Conservation (phyloP, 192 early-diverging fungal genomes). For the Irineochytrium annulatum region DNA sequence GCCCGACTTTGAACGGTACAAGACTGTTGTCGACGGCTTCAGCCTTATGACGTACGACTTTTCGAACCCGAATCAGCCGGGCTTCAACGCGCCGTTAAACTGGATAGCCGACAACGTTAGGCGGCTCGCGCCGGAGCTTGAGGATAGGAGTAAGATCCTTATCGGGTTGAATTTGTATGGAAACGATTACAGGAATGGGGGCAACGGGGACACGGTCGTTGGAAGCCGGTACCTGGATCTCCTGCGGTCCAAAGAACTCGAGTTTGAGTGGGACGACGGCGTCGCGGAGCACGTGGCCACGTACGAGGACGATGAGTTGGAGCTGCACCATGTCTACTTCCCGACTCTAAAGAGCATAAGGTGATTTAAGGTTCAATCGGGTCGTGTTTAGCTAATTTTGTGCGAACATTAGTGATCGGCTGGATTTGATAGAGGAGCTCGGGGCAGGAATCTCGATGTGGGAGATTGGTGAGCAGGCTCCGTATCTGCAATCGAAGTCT, state of each 20-base stretch:
- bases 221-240: constrained; percentile 1
- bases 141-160: constrained; percentile 16
- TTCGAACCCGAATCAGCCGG: constrained; percentile 4
- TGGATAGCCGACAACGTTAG: constrained; percentile 21
- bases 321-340: constrained; percentile 19
- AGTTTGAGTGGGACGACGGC: constrained; percentile 2
- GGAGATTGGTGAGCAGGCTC: too few relatives aligned
- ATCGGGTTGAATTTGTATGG: constrained; percentile 30
- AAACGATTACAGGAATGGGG: constrained; percentile 2
- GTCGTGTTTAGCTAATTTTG: too few relatives aligned
- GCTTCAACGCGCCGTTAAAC: constrained; percentile 21
- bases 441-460: constrained; percentile 19
- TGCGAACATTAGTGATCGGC: constrained; percentile 10
- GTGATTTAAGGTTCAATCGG: too few relatives aligned
- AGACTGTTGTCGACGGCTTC: constrained; percentile 21
- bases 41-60: constrained; percentile 32
- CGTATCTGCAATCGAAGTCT: too few relatives aligned
- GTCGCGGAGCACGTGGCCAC: constrained; percentile 1
- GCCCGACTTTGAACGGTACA: constrained; percentile 16
- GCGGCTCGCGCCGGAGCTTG: not conserved
- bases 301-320: constrained; percentile 3
- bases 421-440: constrained; percentile 10
- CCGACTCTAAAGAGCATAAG: constrained; percentile 16
- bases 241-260: not conserved
- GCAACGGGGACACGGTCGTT: not conserved